Base-by-base conservation (phyloP, 2,329 filamentous ascomycete species). In the Fusarium avenaceum region DNA sequence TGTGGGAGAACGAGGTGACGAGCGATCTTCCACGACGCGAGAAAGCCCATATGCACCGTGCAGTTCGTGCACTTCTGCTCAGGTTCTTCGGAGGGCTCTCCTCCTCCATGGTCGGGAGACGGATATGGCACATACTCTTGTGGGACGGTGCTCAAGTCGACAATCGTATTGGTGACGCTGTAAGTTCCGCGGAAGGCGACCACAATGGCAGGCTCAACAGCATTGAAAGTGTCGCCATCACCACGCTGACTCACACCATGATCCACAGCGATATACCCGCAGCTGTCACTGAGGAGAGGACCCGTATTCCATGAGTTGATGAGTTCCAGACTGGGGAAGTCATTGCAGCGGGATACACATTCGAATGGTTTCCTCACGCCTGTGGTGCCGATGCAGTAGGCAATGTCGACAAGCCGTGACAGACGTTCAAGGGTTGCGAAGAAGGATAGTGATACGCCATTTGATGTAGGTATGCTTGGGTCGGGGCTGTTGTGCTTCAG, bases 181-280 rank as follows among this genome's bases (percentile, higher is more conserved):
- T 98, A 97, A 15, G 96, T 98, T 24, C 96, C 96, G 46, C 96
- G 89, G 75, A 98, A 98, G 10, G 94, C 94, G 38, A 98, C 87
- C 45, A 98, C 84, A 57, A 99, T 92, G 32, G 81, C 80, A 60
- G 70, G 73, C 54, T 55, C 63, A n/a, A 56, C 53, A 4, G 62
- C 33, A 15, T 43, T 43, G 33, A 57, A 61, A 26, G 50, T 19
- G 17, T 67, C 60, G 17, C 50, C 52, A 17, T 60, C 59, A n/a
- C 63, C 62, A 26, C 61, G 63, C 35, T 73, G 69, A 19, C 63
- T 67, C 19, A 64, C 54, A 6, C 75, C 75, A 33, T 96, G 92
- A 66, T 96, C 94, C n/a, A 98, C 82, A 0, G 92, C 94, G 57
- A 98, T 89, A 79, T 97, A 99, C 63, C 96, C 96, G 78, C 94